Evolutionary conservation across 2,329 filamentous ascomycete species (phyloP).

Genomic region (Domatiomyces catenatus): DNA sequence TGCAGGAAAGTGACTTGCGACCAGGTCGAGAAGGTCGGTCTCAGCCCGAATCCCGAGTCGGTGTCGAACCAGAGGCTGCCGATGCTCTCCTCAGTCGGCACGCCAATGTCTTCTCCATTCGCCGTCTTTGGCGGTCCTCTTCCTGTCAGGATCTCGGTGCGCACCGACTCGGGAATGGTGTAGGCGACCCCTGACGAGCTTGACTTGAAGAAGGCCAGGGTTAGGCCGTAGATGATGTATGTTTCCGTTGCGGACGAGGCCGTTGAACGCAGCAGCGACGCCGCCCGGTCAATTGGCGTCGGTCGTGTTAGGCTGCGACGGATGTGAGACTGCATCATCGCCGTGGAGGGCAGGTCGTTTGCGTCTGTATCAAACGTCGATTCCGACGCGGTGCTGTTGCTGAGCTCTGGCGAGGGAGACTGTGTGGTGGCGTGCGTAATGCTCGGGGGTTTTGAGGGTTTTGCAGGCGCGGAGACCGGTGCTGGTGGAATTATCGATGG

Average conservation of each 20-base stretch:
- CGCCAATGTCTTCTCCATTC: slow-evolving; percentile 69
- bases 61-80: slow-evolving; percentile 26
- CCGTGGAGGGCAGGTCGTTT: background rate
- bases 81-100: slow-evolving; percentile 27
- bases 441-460: background rate
- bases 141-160: slow-evolving; percentile 43
- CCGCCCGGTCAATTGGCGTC: background rate
- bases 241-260: slow-evolving; percentile 38
- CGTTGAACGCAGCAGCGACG: slow-evolving; percentile 18
- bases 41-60: slow-evolving; percentile 43
- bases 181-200: slow-evolving; percentile 64
- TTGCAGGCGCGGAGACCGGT: background rate
- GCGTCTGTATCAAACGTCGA: background rate
- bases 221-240: slow-evolving; percentile 67
- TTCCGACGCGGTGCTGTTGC: background rate
- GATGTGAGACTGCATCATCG: background rate
- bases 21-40: slow-evolving; percentile 88
- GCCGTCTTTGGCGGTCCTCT: slow-evolving; percentile 43
- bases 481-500: background rate
- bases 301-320: background rate
- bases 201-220: slow-evolving; percentile 61
- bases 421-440: background rate
- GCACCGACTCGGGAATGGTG: slow-evolving; percentile 52
- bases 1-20: slow-evolving; percentile 91
- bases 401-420: background rate